Evolutionary conservation across 352 stramenopile species (phyloP), one percentile per base, ranked within the genome.

Genomic region (Halophytophthora batemanensis): DNA sequence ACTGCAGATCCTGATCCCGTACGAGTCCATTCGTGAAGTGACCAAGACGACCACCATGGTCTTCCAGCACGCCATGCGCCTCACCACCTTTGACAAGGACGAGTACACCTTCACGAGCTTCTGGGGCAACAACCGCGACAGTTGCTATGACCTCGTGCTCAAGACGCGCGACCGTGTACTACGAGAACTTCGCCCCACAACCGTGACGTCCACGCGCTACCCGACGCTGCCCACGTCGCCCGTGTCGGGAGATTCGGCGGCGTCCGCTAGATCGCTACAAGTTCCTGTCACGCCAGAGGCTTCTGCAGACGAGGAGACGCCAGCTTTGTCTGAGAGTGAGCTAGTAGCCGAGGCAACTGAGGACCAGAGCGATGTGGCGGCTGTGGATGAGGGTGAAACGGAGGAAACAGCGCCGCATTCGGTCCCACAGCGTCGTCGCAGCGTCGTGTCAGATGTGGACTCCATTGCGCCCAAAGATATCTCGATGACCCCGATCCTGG

Each of bases 21-120:
- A 93, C 70, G 78, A 87, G 61, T 82, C 75, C 54, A 92, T 92
- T 79, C 70, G 66, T 19, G 64, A 82, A 69, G 58, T 94, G 59
- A 62, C 64, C 56, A 94, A 94, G 69, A 90, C 83, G 19, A 91
- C 77, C 39, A 90, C 73, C 33, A 84, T 94, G 64, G 55, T 92
- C 44, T 93, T 93, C 71, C 81, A 90, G 34, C 60, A 82, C 46
- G 67, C 80, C 25, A 84, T 94, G 36, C 81, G 81, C 12, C 74
- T 93, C 44, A 64, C 66, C 29, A 90, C 77, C 14, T 61, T 61
- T 21, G 69, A 71, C 28, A 74, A 89, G 55, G 74, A 87, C 45
- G 79, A 90, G 62, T 94, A 85, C 56, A 90, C 84, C 52, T 90
- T 94, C 63, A 87, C 79, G 50, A 87, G 78, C 48, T 94, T 94